Conservation (phyloP, 164 flowering plant species). For the Sextonia rubra region DNA sequence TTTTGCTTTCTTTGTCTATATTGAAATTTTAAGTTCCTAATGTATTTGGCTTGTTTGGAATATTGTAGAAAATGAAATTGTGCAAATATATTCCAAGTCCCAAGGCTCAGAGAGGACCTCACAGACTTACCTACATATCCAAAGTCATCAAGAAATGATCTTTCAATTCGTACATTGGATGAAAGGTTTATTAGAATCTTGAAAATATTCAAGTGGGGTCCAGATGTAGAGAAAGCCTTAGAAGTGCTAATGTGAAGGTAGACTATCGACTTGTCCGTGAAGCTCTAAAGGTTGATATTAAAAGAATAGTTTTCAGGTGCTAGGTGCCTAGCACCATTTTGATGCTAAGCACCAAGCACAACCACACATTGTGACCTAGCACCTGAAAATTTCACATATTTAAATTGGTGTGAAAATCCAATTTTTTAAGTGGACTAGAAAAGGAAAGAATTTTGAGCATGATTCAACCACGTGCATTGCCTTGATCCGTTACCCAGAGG, state of each 20-base stretch:
- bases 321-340: too few species aligned
- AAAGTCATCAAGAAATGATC: constrained; percentile 18
- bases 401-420: constrained; percentile 64
- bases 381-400: too few species aligned
- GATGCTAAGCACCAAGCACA: too few species aligned
- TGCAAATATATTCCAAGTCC: constrained; percentile 64
- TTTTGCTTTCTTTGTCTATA: background rate
- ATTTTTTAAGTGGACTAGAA: constrained; percentile 91
- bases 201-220: constrained; percentile 97
- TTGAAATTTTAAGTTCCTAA: background rate
- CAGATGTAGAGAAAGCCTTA: constrained; percentile 90
- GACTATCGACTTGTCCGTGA: constrained; percentile 76
- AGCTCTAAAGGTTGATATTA: constrained; percentile 64
- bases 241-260: constrained; percentile 82
- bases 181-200: constrained; percentile 89
- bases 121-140: constrained; percentile 16
- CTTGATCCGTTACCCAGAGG: constrained; percentile 65
- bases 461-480: constrained; percentile 71
- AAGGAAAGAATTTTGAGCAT: constrained; percentile 68
- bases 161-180: constrained; percentile 52
- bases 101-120: constrained; percentile 23
- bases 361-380: too few species aligned
- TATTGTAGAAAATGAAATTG: constrained; percentile 70
- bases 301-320: too few species aligned
- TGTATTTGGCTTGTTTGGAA: constrained; percentile 1